Conservation (phyloP, 805 yeast species). For the Candida ovalis region DNA sequence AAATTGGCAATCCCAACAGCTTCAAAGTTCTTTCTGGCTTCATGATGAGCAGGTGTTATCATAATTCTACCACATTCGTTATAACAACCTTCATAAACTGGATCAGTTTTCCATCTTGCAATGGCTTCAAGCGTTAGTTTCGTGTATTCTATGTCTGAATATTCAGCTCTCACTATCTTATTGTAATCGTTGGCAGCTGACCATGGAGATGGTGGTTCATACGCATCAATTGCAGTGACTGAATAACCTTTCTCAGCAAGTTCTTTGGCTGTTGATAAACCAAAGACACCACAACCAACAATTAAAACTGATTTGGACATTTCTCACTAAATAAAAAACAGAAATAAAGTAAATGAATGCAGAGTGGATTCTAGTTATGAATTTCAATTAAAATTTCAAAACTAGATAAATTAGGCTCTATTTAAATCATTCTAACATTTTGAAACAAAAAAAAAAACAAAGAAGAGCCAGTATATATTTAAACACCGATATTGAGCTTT, state of each 20-base stretch:
- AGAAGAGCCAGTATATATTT: too few relatives aligned
- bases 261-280: constrained; percentile 41
- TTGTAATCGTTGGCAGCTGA: constrained; percentile 48
- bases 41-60: constrained; percentile 32
- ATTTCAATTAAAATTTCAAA: too few relatives aligned
- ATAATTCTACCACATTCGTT: constrained; percentile 41
- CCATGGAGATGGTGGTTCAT: constrained; percentile 40
- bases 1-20: constrained; percentile 30
- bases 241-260: constrained; percentile 30
- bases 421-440: too few relatives aligned
- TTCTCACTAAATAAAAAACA: too few relatives aligned
- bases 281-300: constrained; percentile 43
- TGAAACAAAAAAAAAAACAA: too few relatives aligned
- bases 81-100: constrained; percentile 31
- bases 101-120: constrained; percentile 35
- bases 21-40: constrained; percentile 38
- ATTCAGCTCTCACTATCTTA: constrained; percentile 47
- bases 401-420: too few relatives aligned
- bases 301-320: constrained; percentile 19
- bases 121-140: constrained; percentile 43
- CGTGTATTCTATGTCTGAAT: constrained; percentile 40
- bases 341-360: too few relatives aligned
- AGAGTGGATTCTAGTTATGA: too few relatives aligned
- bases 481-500: too few relatives aligned
- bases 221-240: constrained; percentile 38